These are phyloP conservation scores for Gypsophila paniculata DNA, from an alignment of 179 eudicot genomes.

Conservation along the genomic window DNA sequence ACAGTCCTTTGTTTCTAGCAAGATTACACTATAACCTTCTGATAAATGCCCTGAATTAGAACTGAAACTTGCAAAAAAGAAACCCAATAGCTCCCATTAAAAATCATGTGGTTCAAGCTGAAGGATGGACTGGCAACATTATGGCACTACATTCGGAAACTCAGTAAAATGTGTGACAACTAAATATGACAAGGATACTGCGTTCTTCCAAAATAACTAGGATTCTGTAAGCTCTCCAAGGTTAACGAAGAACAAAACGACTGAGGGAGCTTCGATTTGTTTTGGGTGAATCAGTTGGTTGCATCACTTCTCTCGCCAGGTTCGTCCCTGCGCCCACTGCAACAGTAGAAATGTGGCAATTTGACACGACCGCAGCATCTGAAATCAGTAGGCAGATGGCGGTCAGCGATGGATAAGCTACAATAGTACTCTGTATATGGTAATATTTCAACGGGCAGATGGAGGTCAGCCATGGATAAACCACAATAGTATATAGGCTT, in stretches of 20 bases:
- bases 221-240: background rate
- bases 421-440: too few species aligned
- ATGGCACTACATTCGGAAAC: background rate
- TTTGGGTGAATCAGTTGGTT: conserved; percentile 13
- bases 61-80: background rate
- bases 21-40: too few species aligned
- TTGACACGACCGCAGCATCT: conserved; percentile 52
- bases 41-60: too few species aligned
- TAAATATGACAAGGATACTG: background rate
- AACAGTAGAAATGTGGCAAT: conserved; percentile 55
- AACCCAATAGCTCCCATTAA: background rate
- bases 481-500: too few species aligned
- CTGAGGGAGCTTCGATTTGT: background rate
- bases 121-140: background rate
- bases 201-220: background rate
- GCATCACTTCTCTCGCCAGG: conserved; percentile 26
- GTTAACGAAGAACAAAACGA: background rate
- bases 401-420: background rate
- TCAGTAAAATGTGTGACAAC: background rate
- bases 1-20: too few species aligned
- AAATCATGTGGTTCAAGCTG: background rate
- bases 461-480: too few species aligned
- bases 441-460: too few species aligned
- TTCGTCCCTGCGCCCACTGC: conserved; percentile 42
- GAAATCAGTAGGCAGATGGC: conserved; percentile 8